Base-by-base conservation (phyloP, 805 yeast species). In the Candida tallmaniae region DNA sequence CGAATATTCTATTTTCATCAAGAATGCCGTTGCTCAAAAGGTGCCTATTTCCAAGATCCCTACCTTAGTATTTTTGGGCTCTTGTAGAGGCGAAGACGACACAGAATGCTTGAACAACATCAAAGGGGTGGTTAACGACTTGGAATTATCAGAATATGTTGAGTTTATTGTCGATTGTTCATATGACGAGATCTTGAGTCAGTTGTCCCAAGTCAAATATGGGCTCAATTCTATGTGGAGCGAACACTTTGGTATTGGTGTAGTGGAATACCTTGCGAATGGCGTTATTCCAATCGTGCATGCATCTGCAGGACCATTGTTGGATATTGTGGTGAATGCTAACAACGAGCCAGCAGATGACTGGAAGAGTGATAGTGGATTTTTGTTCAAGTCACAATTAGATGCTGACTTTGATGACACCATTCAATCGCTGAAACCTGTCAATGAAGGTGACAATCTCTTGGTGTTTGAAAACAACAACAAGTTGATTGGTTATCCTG, bases 181-280 rank as follows among this genome's bases (percentile, higher is more conserved):
- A 7, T 85, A 85, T 62, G 68, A 65, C 2, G 70, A 67, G 12
- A 78, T 94, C 10, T 62, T 76, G 34, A 51, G 60, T 19, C 69
- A 75, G 35, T 64, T 94, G 22, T 48, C 62, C 9, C 61, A 56
- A 10, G 74, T 87, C 3, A 74, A 78, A 17, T 78, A 76, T 50
- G 98, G 98, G 4, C 65, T 93, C 25, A 90, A 93, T 51, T 88
- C 95, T 20, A 93, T 93, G 99, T 93, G 98, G 98, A 93, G 93
- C 60, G 99, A 93, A 64, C 99, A 93, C 63, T 93, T 93, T 57
- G 99, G 99, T 13, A 93, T 93, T 50, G 90, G 96, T 1, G 90
- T 93, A 4, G 98, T 93, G 6, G 99, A 93, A 58, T 86, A 88
- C 54, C 68, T 84, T 62, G 80, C 90, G 2, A 74, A 83, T 35